phyloP scores from a whole-genome alignment of 257 asterid genomes.

The Paulownia fortunei region DNA sequence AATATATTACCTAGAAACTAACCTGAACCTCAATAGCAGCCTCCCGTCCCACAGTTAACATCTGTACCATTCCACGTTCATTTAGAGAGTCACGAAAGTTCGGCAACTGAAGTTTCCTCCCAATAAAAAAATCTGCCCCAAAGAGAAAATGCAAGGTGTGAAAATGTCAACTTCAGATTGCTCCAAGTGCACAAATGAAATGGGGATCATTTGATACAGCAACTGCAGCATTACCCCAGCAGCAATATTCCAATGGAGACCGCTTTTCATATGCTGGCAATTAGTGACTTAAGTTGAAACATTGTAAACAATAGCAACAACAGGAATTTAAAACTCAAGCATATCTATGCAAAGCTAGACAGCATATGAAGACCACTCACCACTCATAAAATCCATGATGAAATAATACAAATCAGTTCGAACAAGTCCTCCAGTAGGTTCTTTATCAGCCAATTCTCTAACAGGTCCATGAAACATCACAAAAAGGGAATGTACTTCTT shows the following conservation, averaged over 20 bases:
- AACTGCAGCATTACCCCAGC: constrained; percentile 98
- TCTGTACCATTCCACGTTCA: constrained; percentile 89
- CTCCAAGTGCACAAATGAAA: constrained; percentile 76
- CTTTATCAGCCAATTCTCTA: constrained; percentile 83
- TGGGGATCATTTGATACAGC: constrained; percentile 75
- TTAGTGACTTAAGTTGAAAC: constrained; percentile 91
- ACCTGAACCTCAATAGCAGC: constrained; percentile 99
- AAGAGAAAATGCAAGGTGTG: constrained; percentile 70
- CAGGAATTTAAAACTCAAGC: constrained; percentile 36
- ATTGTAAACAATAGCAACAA: constrained; percentile 50
- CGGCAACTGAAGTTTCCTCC: constrained; percentile 92
- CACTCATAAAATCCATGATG: constrained; percentile 92
- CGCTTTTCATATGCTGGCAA: constrained; percentile 96
- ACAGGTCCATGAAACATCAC: constrained; percentile 90
- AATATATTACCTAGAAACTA: constrained; percentile 38
- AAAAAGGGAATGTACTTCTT: constrained; percentile 90
- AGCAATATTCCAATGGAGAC: constrained; percentile 93
- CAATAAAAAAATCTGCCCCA: constrained; percentile 86
- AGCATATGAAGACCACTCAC: constrained; percentile 59
- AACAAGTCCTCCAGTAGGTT: constrained; percentile 85
- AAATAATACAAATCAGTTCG: constrained; percentile 80
- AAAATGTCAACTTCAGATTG: constrained; percentile 65
- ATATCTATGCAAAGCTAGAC: constrained; percentile 36
- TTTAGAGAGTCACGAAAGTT: constrained; percentile 89
- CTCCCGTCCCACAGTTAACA: constrained; percentile 98